Evolutionary conservation across 179 eudicot genomes (phyloP).

Genomic region (Gypsophila paniculata): DNA sequence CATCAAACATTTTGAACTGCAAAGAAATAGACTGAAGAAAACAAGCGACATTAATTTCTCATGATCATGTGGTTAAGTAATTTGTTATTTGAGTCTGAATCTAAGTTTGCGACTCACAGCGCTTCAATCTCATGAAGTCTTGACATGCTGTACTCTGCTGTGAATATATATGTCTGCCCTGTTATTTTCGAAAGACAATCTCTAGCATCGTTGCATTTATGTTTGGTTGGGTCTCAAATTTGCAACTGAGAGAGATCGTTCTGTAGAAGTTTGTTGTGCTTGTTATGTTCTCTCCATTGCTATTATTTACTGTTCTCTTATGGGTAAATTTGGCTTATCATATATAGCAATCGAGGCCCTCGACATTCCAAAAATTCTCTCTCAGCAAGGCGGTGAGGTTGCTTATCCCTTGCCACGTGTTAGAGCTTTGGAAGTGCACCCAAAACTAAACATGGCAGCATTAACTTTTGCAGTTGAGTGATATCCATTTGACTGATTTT

Average conservation of each 20-base stretch:
- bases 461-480: slow-evolving; percentile 86
- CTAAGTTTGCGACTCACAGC: background rate
- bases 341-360: slow-evolving; percentile 79
- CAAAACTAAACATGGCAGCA: slow-evolving; percentile 79
- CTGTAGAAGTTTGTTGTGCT: background rate
- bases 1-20: too few relatives aligned
- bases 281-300: slow-evolving; percentile 17
- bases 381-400: slow-evolving; percentile 98
- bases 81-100: background rate
- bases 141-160: background rate
- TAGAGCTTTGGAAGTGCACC: slow-evolving; percentile 76
- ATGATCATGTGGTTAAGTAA: background rate
- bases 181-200: background rate
- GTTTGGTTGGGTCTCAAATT: background rate
- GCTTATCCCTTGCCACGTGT: slow-evolving; percentile 93
- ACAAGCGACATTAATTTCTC: background rate
- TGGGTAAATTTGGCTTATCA: background rate
- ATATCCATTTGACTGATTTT: slow-evolving; percentile 12
- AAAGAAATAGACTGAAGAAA: background rate
- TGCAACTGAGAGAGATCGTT: background rate
- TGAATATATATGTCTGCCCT: background rate
- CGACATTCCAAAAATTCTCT: slow-evolving; percentile 85
- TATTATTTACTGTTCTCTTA: slow-evolving; percentile 14
- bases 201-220: background rate
- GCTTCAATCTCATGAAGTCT: background rate